Base-by-base conservation (phyloP, 2,329 filamentous ascomycete genomes). In the Trichoderma koningiopsis region DNA sequence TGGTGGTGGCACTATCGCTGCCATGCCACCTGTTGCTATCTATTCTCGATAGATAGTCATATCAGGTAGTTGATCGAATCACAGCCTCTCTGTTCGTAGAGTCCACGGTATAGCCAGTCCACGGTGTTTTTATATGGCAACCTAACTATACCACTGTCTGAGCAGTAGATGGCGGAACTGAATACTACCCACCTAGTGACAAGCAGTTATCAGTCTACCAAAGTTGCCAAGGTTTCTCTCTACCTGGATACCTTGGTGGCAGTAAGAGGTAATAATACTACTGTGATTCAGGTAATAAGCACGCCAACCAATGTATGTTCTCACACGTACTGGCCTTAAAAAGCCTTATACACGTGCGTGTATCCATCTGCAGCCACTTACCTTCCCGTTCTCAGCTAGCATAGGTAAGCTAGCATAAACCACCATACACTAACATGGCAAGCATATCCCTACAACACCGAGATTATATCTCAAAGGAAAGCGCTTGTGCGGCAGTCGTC, bases 331-430 rank as follows among this genome's bases (percentile, higher is more conserved):
- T n/a, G 27, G 29, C 53, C 53, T n/a, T 56, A 19, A 11, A 55
- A 31, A 56, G 16, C 13, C 10, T 49, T 24, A 49, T 31, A 29
- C 14, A 55, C 11, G 16, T 43, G 40, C 40, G 8, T 27, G 52
- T 6, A 29, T 55, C 24, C 8, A 29, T 24, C 59, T 35, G 58
- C 58, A 24, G 31, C 31, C 49, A 22, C 53, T 31, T 57, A 65
- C 62, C 62, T 65, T 65, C 62, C 62, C 62, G 13, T 57, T 37
- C 55, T 57, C 11, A 65, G 62, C 62, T 65, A 65, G 61, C 24
- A 35, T 43, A 35, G 27, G 27, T 27, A 27, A 65, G 62, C 62
- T 65, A 65, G 61, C 24, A 35, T 43, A 35, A 24, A 43, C 16
- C 11, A 22, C 47, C 40, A 43, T 19, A 43, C 40, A 43, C 40